Evolutionary conservation across 139 green algal species (phyloP).

Genomic region (Chlorella sp.): DNA sequence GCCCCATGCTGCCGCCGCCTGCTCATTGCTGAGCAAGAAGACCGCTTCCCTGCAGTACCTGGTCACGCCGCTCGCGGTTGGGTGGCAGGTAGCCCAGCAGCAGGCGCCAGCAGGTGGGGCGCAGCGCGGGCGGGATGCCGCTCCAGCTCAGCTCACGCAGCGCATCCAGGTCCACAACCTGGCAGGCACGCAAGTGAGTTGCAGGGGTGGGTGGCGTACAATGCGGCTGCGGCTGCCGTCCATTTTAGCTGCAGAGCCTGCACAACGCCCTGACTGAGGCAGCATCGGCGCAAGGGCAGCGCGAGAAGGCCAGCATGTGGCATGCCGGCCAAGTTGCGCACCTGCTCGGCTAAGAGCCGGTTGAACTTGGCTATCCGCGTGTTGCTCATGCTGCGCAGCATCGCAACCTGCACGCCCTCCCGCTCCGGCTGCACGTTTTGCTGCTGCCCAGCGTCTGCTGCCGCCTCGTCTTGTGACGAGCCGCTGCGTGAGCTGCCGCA

Average conservation of each 20-base stretch:
- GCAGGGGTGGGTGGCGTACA: too few species aligned
- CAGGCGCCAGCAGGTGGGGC: constrained; percentile 91
- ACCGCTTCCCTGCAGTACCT: too few species aligned
- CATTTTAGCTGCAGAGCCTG: too few species aligned
- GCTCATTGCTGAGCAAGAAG: too few species aligned
- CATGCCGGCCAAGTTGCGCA: constrained; percentile 43
- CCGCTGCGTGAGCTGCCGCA: neutral
- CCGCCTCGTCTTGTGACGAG: constrained; percentile 5
- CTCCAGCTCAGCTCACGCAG: constrained; percentile 92
- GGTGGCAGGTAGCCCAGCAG: constrained; percentile 95
- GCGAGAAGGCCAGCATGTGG: too few species aligned
- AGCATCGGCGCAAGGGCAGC: too few species aligned
- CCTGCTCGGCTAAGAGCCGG: constrained; percentile 64
- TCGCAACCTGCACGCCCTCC: constrained; percentile 34
- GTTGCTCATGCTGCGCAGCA: constrained; percentile 65
- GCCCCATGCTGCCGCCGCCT: too few species aligned
- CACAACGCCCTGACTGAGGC: too few species aligned
- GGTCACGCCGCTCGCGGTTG: constrained; percentile 61
- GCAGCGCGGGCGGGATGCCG: constrained; percentile 83
- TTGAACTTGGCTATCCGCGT: constrained; percentile 79
- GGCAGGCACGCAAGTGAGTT: too few species aligned
- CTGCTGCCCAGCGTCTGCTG: neutral
- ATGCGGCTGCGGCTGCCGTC: too few species aligned
- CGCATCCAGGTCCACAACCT: constrained; percentile 88
- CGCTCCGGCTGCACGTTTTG: constrained; percentile 3